Base-by-base conservation (phyloP, 2,329 filamentous ascomycete species). In the Emergomyces orientalis region DNA sequence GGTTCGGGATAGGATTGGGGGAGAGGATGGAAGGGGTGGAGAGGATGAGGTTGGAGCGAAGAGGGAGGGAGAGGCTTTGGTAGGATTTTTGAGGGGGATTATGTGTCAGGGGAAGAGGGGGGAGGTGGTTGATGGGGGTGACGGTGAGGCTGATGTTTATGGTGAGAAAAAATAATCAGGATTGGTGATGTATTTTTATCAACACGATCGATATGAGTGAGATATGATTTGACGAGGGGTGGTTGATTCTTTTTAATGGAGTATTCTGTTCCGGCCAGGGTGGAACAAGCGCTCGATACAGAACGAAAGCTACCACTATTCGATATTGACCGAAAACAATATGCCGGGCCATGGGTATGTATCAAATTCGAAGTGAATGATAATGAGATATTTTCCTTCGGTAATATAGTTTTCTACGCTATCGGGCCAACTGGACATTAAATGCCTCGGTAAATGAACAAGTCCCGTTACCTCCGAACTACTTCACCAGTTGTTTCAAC, bases 1-100 rank as follows among this genome's bases (percentile, higher is more conserved):
- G 57, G 54, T 64, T 27, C 25, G 58, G 52, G 57, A 63, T 61
- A 41, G 47, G 47, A 13, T 55, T 47, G 56, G 56, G 37, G 39
- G 56, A 30, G 39, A 59, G 3, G 41, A 47, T 37, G 47, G 27
- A n/a, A 52, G 19, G 25, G 22, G 52, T 9, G 43, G 27, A 37
- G 47, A 55, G 22, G 22, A 22, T 51, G 47, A 27, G 55, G 47
- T 32, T 25, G 47, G 17, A 14, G 61, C 55, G 56, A 56, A 49
- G 47, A 37, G 30, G 49, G 60, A 64, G 39, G 43, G 49, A 34
- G 60, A 59, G 9, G 49, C 55, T 27, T 49, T 62, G 60, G 30
- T 54, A 45, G 2, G 51, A 51, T 62, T 55, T 62, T 52, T 64
- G 43, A 62, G 49, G 22, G 32, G 41, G 17, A n/a, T 59, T 32